Evolutionary conservation across 2,329 filamentous ascomycete species (phyloP).

Genomic region (Stemphylium beticola): DNA sequence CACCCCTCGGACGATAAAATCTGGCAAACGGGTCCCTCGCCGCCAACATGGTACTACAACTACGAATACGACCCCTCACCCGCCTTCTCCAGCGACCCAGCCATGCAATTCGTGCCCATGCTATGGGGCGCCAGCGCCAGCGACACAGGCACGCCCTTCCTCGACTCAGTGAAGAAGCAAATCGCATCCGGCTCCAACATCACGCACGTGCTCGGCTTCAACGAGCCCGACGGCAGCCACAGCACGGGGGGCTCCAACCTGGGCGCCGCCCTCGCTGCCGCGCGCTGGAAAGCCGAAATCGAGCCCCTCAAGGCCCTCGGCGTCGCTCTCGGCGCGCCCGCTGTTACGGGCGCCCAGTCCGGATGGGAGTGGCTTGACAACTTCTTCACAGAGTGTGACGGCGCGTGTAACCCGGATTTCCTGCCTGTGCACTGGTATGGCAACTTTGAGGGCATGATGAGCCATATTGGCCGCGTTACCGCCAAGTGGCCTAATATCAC

Average conservation of each 20-base stretch:
- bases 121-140: conserved; percentile 67
- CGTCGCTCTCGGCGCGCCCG: conserved; percentile 72
- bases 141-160: conserved; percentile 63
- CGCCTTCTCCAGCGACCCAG: conserved; percentile 50
- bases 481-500: conserved; percentile 57
- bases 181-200: conserved; percentile 64
- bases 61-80: conserved; percentile 66
- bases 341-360: conserved; percentile 66
- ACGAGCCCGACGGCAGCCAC: conserved; percentile 72
- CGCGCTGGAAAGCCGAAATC: conserved; percentile 73
- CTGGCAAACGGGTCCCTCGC: conserved; percentile 63
- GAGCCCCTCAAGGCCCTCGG: conserved; percentile 69
- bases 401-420: conserved; percentile 57
- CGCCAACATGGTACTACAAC: conserved; percentile 87
- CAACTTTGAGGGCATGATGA: conserved; percentile 71
- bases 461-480: conserved; percentile 67
- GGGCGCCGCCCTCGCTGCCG: conserved; percentile 65
- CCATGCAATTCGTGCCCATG: conserved; percentile 80
- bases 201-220: conserved; percentile 74
- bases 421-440: conserved; percentile 64
- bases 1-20: conserved; percentile 67
- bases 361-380: conserved; percentile 71
- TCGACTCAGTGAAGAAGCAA: conserved; percentile 62
- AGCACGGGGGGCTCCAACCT: conserved; percentile 68
- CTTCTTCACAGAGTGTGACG: conserved; percentile 66